Base-by-base conservation (phyloP, 805 yeast species). In the Starmerella sirachaensis region DNA sequence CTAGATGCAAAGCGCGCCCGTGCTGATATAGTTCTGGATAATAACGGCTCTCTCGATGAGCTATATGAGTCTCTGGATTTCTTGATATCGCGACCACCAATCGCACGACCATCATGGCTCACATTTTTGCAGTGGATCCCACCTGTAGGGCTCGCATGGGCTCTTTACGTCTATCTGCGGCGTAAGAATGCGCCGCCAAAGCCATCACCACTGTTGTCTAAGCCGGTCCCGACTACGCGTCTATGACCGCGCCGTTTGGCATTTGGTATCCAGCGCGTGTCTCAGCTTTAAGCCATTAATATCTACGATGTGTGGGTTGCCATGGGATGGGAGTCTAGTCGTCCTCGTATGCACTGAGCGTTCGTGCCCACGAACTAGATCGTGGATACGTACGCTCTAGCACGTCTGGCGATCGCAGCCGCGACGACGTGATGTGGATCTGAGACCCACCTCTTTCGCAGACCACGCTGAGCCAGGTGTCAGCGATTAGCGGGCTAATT, bases 1-100 rank as follows among this genome's bases (percentile, higher is more conserved):
- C 68, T 70, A 33, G 69, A 64, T 10, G 73, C 66, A 30, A 74
- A 83, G 46, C 65, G 69, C 16, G 51, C 52, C 16, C 62, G 66
- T 35, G 75, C 93, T 1, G 94, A 84, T 49, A 23, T 46, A 8
- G 72, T 81, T 2, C 57, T 93, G 12, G 72, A 76, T 18, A 93
- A 91, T 50, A 66, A 72, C 41, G 58, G 62, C 10, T 54, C 65
- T 6, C 23, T 69, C 1, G 66, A 64, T 1, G 62, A 63, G 2
- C 58, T 79, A 13, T 57, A 65, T 25, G 56, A 45, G 0, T 59
- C 65, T 38, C 50, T 78, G 0, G 73, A 69, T 32, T 38, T 48
- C 3, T 48, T 68, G 5, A 56, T 74, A 1, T 1, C 17, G 9
- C 7, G 16, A 35, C 33, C 1, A 40, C 46, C 8, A 48, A 4